These are phyloP conservation scores for Phaeophleospora eucalypticola DNA, from an alignment of 2,329 filamentous ascomycete species.

Conservation along the genomic window DNA sequence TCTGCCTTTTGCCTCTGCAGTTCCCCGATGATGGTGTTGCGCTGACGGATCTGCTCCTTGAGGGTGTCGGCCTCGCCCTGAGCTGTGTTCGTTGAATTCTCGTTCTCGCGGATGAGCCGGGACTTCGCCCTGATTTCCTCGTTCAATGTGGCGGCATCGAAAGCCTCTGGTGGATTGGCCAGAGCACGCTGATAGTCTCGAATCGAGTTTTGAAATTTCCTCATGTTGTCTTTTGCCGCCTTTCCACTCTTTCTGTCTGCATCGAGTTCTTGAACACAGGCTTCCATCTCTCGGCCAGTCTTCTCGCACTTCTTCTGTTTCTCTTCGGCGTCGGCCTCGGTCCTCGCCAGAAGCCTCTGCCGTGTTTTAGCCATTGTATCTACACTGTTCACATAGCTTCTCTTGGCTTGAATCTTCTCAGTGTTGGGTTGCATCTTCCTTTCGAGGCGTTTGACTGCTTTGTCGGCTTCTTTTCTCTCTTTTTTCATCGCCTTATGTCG, in stretches of 20 bases:
- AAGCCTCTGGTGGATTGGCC: slow-evolving; percentile 60
- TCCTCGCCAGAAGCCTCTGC: slow-evolving; percentile 50
- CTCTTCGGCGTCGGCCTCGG: slow-evolving; percentile 49
- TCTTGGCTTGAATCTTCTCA: slow-evolving; percentile 64
- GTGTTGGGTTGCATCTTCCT: slow-evolving; percentile 63
- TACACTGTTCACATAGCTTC: slow-evolving; percentile 60
- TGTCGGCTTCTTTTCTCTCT: slow-evolving; percentile 51
- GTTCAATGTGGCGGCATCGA: slow-evolving; percentile 68
- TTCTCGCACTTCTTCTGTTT: slow-evolving; percentile 34
- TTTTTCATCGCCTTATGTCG: slow-evolving; percentile 52
- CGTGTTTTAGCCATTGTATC: slow-evolving; percentile 54
- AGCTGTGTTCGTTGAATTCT: slow-evolving; percentile 41
- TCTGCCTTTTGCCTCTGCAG: slow-evolving; percentile 50
- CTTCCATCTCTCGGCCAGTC: slow-evolving; percentile 36
- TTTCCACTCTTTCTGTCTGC: slow-evolving; percentile 42
- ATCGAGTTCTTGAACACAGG: slow-evolving; percentile 35
- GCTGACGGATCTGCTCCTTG: slow-evolving; percentile 34
- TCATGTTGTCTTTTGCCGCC: slow-evolving; percentile 30
- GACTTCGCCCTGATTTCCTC: slow-evolving; percentile 62
- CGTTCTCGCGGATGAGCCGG: slow-evolving; percentile 42
- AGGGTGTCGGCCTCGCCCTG: slow-evolving; percentile 33
- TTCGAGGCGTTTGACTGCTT: slow-evolving; percentile 58
- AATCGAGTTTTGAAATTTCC: slow-evolving; percentile 47
- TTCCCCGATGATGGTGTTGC: slow-evolving; percentile 37
- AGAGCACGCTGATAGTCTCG: slow-evolving; percentile 59